Evolutionary conservation across 2,329 filamentous ascomycete species (phyloP).

Genomic region (Neoscytalidium dimidiatum): DNA sequence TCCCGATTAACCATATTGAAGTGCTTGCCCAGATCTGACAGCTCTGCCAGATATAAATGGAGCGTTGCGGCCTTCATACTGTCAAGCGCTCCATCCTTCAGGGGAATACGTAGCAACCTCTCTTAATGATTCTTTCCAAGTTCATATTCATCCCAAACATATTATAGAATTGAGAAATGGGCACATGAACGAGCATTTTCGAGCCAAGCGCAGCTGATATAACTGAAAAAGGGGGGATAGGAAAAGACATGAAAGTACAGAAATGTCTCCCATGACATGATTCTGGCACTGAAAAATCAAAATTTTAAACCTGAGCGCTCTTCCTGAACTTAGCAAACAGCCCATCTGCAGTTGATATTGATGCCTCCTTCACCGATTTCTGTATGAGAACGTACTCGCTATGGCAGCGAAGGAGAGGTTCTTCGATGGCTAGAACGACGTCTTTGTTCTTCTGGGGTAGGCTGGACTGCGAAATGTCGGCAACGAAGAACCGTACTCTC

Average conservation of each 20-base stretch:
- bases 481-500: background rate
- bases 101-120: too few species aligned
- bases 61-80: background rate
- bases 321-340: background rate
- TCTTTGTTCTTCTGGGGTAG: background rate
- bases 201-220: too few species aligned
- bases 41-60: background rate
- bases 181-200: too few species aligned
- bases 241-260: too few species aligned
- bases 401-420: background rate
- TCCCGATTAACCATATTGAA: fast-evolving
- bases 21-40: background rate
- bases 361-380: background rate
- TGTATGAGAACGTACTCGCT: background rate
- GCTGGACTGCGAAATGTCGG: background rate
- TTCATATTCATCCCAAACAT: too few species aligned
- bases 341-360: background rate
- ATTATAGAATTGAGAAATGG: background rate
- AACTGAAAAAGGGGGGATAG: too few species aligned
- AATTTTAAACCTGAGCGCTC: too few species aligned
- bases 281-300: too few species aligned
- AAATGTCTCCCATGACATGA: too few species aligned
- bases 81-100: too few species aligned
- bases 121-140: too few species aligned
- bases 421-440: background rate